A percentile compares a stretch with the other conserved stretches of the same genome.
Evolutionary conservation across 352 stramenopile species (phyloP).

Genomic region (Aphanomyces cochlioides): DNA sequence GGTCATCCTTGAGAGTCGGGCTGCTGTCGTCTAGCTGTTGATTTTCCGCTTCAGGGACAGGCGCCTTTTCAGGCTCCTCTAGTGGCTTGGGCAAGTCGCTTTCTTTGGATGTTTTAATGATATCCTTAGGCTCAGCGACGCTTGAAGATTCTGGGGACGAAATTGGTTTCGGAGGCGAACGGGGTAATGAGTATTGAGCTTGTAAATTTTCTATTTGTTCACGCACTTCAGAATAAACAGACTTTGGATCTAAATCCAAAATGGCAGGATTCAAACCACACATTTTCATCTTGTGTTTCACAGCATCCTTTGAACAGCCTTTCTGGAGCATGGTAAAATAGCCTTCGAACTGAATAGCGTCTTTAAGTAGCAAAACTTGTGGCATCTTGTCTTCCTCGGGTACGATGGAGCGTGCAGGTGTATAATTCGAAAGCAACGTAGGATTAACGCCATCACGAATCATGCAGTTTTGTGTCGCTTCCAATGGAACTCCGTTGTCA

Average conservation of each 20-base stretch:
- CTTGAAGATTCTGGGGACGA: not conserved
- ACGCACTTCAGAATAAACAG: slow-evolving; percentile 62
- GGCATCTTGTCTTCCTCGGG: not conserved
- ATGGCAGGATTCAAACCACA: slow-evolving; percentile 82
- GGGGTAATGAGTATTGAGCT: not conserved
- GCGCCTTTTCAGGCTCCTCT: slow-evolving; percentile 7
- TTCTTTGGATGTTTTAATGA: slow-evolving; percentile 14
- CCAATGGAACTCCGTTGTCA: slow-evolving; percentile 60
- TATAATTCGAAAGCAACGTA: slow-evolving; percentile 34
- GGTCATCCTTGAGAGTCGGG: slow-evolving; percentile 37
- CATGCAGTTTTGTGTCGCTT: slow-evolving; percentile 73
- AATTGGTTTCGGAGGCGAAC: slow-evolving; percentile 9
- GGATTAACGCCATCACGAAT: slow-evolving; percentile 53
- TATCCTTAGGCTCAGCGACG: not conserved
- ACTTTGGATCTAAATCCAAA: slow-evolving; percentile 54
- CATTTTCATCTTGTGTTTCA: slow-evolving; percentile 88
- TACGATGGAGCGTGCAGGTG: not conserved
- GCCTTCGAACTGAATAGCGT: slow-evolving; percentile 63
- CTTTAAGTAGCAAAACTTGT: slow-evolving; percentile 38
- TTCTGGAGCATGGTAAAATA: slow-evolving; percentile 96
- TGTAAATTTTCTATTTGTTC: slow-evolving; percentile 40
- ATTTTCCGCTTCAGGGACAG: slow-evolving; percentile 19
- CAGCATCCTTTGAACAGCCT: slow-evolving; percentile 83
- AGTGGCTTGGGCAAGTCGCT: not conserved
- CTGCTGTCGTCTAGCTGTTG: slow-evolving; percentile 40